These are phyloP conservation scores for Sphaerobolus stellatus DNA, from an alignment of 1,284 basidiomycete genomes.

Conservation along the genomic window DNA sequence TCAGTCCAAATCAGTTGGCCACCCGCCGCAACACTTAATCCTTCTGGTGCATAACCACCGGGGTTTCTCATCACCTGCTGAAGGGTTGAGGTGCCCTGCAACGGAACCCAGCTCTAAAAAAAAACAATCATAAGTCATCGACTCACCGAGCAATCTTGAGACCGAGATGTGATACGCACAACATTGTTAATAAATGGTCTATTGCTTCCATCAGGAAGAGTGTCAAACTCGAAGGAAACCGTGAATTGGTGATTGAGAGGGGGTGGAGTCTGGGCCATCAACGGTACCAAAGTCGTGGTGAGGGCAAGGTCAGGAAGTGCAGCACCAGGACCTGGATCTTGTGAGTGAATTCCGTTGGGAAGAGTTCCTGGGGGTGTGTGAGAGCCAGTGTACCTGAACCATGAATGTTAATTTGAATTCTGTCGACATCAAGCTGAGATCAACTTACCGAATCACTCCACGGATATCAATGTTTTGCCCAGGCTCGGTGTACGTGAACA, in stretches of 20 bases:
- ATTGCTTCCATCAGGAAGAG: constrained; percentile 32
- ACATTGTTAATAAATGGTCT: constrained; percentile 41
- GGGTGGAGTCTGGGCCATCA: constrained; percentile 7
- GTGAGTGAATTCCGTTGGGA: neutral
- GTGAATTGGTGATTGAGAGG: constrained; percentile 24
- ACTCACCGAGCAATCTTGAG: constrained; percentile 7
- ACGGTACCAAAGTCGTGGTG: neutral
- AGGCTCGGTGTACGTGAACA: constrained; percentile 32
- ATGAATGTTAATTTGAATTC: neutral
- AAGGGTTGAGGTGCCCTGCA: constrained; percentile 28
- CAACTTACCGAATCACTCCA: constrained; percentile 33
- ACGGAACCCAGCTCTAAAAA: constrained; percentile 31
- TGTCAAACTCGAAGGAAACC: constrained; percentile 32
- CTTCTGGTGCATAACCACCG: constrained; percentile 20
- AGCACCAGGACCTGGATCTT: constrained; percentile 3
- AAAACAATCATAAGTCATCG: constrained; percentile 1
- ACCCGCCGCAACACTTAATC: constrained; percentile 15
- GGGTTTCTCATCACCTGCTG: constrained; percentile 15
- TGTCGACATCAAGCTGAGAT: neutral
- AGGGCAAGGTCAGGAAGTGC: neutral
- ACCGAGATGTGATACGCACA: constrained; percentile 9
- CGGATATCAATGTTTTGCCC: constrained; percentile 34
- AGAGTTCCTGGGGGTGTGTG: neutral
- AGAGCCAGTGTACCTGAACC: neutral
- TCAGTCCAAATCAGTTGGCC: constrained; percentile 32